Conservation (phyloP, 257 asterid species). For the Solanum bulbocastanum region DNA sequence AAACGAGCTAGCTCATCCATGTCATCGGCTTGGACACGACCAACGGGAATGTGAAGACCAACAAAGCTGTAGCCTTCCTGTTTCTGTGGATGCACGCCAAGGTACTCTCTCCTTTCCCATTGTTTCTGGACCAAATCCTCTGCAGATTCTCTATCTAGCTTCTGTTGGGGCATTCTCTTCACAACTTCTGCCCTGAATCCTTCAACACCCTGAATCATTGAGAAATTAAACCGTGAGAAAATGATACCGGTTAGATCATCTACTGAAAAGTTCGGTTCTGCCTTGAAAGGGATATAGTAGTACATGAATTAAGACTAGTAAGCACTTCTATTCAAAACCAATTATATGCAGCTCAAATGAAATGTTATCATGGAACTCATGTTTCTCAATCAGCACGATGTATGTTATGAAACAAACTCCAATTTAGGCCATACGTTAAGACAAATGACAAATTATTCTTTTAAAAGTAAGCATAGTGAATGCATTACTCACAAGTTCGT, state of each 20-base stretch:
- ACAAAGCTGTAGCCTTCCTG: slow-evolving; percentile 74
- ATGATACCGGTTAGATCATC: not conserved
- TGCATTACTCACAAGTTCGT: slow-evolving; percentile 73
- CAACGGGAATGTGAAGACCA: slow-evolving; percentile 86
- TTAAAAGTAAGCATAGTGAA: not conserved
- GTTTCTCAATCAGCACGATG: not conserved
- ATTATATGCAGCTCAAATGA: not conserved
- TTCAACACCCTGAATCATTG: slow-evolving; percentile 63
- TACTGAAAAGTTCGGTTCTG: not conserved
- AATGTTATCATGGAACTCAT: not conserved
- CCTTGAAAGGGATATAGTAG: not conserved
- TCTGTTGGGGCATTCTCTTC: slow-evolving; percentile 65
- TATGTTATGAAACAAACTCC: not conserved
- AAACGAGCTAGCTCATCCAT: slow-evolving; percentile 88
- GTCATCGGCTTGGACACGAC: slow-evolving; percentile 83
- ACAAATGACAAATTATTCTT: not conserved
- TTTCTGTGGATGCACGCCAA: slow-evolving; percentile 80
- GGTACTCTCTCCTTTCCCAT: slow-evolving; percentile 84
- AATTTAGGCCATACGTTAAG: not conserved
- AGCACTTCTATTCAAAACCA: not conserved
- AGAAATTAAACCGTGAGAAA: not conserved
- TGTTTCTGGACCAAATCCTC: slow-evolving; percentile 51
- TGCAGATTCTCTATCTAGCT: slow-evolving; percentile 56
- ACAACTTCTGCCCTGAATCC: slow-evolving; percentile 76
- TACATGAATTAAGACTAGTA: not conserved